Evolutionary conservation across 169 alveolate species (phyloP).

Genomic region (Plasmodium gonderi): DNA sequence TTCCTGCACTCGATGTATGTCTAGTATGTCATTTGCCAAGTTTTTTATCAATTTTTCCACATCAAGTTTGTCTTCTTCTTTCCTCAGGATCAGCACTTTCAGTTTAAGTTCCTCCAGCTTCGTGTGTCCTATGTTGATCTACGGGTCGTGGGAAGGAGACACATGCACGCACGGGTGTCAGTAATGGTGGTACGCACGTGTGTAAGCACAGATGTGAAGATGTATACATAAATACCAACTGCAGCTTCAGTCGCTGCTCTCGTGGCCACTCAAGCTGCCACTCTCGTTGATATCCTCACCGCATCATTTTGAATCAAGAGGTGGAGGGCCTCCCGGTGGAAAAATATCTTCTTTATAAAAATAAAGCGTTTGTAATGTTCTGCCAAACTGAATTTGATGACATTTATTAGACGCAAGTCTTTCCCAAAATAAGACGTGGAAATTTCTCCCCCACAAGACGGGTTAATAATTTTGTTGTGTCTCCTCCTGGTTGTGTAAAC

Average conservation of each 20-base stretch:
- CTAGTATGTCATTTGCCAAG: conserved; percentile 14
- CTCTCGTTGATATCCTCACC: conserved; percentile 8
- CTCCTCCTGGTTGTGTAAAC: conserved; percentile 33
- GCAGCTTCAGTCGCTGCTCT: too few relatives aligned
- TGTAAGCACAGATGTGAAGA: too few relatives aligned
- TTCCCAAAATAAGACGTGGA: conserved; percentile 7
- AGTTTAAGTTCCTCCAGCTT: conserved; percentile 13
- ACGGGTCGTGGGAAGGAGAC: background rate
- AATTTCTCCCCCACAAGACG: background rate
- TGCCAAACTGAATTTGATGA: background rate
- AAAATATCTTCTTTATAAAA: conserved; percentile 47
- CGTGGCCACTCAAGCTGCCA: too few relatives aligned
- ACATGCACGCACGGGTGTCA: background rate
- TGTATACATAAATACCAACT: background rate
- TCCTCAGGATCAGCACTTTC: conserved; percentile 4
- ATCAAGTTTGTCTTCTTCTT: conserved; percentile 26
- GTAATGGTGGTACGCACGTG: background rate
- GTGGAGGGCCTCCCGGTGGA: background rate
- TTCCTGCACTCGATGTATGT: background rate
- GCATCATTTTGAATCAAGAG: conserved; percentile 23
- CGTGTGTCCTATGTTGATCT: conserved; percentile 49
- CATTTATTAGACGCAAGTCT: background rate
- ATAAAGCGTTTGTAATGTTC: conserved; percentile 1
- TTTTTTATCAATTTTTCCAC: background rate
- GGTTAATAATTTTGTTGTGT: background rate